Evolutionary conservation across 306 rosid species (phyloP).

Genomic region (Dalbergia oliveri): DNA sequence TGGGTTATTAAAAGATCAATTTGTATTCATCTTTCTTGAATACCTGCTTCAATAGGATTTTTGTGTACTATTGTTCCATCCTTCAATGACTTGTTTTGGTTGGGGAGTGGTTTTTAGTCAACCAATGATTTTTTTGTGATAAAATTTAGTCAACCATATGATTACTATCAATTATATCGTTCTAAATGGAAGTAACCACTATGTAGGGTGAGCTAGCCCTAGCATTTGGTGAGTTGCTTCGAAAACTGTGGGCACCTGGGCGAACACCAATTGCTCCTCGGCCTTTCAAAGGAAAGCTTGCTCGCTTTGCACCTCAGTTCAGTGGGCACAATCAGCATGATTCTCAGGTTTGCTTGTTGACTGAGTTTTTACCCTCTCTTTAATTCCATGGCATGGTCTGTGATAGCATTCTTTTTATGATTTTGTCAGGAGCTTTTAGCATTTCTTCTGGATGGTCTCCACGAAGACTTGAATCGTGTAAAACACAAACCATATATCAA

Average conservation of each 20-base stretch:
- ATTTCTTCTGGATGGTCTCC: conserved; percentile 97
- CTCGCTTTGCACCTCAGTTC: conserved; percentile 99
- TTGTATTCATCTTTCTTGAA: conserved; percentile 30
- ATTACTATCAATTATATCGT: conserved; percentile 2
- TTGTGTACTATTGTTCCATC: conserved; percentile 15
- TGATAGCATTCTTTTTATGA: conserved; percentile 42
- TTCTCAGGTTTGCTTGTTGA: conserved; percentile 82
- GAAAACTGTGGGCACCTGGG: conserved; percentile 99
- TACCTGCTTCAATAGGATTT: conserved; percentile 21
- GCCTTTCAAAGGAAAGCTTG: conserved; percentile 91
- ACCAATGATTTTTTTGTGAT: not conserved
- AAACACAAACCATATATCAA: conserved; percentile 92
- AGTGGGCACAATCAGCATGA: conserved; percentile 98
- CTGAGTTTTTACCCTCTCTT: conserved; percentile 7
- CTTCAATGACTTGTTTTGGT: conserved; percentile 33
- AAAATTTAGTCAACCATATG: conserved; percentile 2
- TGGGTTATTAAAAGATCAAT: conserved; percentile 9
- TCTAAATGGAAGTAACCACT: conserved; percentile 44
- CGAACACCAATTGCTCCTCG: conserved; percentile 93
- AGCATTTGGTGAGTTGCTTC: conserved; percentile 95
- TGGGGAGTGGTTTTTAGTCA: conserved; percentile 33
- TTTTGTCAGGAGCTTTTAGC: conserved; percentile 94
- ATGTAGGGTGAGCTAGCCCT: conserved; percentile 92
- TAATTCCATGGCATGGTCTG: conserved; percentile 37
- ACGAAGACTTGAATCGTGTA: conserved; percentile 97